Base-by-base conservation (phyloP, 345 rosid genomes). In the Eucalyptus dawsonii region DNA sequence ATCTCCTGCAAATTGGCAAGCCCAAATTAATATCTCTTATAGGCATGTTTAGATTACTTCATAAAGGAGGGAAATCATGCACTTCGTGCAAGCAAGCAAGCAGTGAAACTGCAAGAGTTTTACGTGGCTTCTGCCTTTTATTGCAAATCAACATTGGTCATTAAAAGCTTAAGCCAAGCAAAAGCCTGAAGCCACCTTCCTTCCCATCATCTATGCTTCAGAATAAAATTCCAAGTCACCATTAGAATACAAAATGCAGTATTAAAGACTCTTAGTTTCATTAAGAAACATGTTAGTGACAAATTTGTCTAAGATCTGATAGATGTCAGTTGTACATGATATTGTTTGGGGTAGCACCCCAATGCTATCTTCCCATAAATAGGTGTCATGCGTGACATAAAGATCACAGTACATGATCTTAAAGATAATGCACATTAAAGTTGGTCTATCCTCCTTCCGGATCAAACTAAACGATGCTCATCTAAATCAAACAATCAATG, bases 1-100 rank as follows among this genome's bases (percentile, higher is more conserved):
- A 98, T 98, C 92, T 96, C 99, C 99, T 98, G 94, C 56, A 93
- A 88, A 67, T 34, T 76, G 24, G 47, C 27, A 76, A 76, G 83
- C 83, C 45, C 83, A 76, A 76, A 76, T 76, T 67, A 88, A 27
- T 12, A 54, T 40, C n/a, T 34, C 47, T 88, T 50, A 31, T 83
- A 88, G 34, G 50, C 29, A 72, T 50, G 45, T 37, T 76, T 37
- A 37, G 27, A 37, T 37, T 76, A 76, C 45, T 76, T 76, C 47
- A 37, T 50, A 51, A n/a, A n/a, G 44, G 54, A 50, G 8, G n/a
- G 27, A 51, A 86, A 86, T 50, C n/a, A 0, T 29, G 60, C 60
- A 50, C 6, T 86, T 31, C 4, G 10, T 51, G 65, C 56, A 86
- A 56, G 60, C 11, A 50, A 86, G 87, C 83, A 72, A 72, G 83